Conservation (phyloP, 2,329 filamentous ascomycete species). For the Furcasterigmium furcatum region DNA sequence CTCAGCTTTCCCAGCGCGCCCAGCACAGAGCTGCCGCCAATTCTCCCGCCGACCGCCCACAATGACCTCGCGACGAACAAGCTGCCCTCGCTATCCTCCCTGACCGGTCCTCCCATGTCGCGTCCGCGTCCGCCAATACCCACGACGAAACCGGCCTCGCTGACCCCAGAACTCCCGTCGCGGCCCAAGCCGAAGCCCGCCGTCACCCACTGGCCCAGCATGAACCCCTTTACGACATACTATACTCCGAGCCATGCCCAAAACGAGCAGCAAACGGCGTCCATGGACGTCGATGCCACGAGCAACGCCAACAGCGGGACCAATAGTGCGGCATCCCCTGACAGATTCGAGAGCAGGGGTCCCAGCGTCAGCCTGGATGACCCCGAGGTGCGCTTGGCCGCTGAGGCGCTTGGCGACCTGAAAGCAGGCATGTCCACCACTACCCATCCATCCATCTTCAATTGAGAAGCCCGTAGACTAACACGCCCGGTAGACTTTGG, state of each 20-base stretch:
- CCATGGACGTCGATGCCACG: slow-evolving; percentile 45
- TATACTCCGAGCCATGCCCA: slow-evolving; percentile 41
- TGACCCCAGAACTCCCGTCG: slow-evolving; percentile 10
- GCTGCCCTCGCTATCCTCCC: slow-evolving; percentile 38
- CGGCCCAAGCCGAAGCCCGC: slow-evolving; percentile 21
- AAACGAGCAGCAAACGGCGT: slow-evolving; percentile 36
- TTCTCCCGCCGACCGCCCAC: slow-evolving; percentile 26
- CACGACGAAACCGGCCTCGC: neutral
- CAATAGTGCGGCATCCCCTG: slow-evolving; percentile 41
- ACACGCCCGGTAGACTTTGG: slow-evolving; percentile 53
- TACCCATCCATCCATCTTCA: too few relatives aligned
- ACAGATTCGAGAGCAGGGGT: slow-evolving; percentile 40
- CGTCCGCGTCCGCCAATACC: slow-evolving; percentile 12
- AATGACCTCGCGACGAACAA: slow-evolving; percentile 20
- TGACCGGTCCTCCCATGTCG: slow-evolving; percentile 24
- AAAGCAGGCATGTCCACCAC: slow-evolving; percentile 67
- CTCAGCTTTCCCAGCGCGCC: slow-evolving; percentile 20
- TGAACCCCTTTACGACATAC: slow-evolving; percentile 47
- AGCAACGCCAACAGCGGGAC: slow-evolving; percentile 29
- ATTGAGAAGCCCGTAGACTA: slow-evolving; percentile 3
- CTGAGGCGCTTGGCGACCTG: slow-evolving; percentile 72
- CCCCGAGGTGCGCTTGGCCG: slow-evolving; percentile 66
- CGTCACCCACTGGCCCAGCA: slow-evolving; percentile 40
- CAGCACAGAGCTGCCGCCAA: slow-evolving; percentile 38
- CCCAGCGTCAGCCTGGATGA: slow-evolving; percentile 60